Percentiles rank a stretch among this genome's conserved stretches.
Evolutionary conservation across 352 stramenopile species (phyloP).

Genomic region (Phytophthora niederhauseri): DNA sequence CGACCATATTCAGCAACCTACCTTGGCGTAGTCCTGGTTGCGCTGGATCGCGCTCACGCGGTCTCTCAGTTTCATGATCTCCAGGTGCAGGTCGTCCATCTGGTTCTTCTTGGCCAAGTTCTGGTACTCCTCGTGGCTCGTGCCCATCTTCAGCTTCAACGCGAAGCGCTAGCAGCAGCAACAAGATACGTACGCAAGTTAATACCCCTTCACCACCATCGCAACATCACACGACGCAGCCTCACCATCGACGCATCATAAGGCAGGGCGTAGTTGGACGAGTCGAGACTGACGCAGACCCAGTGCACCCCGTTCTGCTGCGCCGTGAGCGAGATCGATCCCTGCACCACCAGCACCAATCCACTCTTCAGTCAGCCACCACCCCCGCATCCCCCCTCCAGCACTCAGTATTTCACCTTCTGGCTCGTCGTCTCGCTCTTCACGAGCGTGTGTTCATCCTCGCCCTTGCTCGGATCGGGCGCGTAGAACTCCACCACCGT

Average conservation of each 20-base stretch:
- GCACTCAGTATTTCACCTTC: slow-evolving; percentile 43
- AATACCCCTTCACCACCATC: not conserved
- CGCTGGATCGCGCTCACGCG: slow-evolving; percentile 80
- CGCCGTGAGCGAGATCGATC: slow-evolving; percentile 71
- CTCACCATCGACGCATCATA: slow-evolving; percentile 68
- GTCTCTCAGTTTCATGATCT: slow-evolving; percentile 83
- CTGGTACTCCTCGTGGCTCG: slow-evolving; percentile 80
- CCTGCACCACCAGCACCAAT: slow-evolving; percentile 36
- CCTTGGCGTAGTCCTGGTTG: slow-evolving; percentile 87
- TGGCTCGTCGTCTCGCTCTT: slow-evolving; percentile 62
- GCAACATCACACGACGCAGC: too few species aligned
- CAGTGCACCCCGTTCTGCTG: slow-evolving; percentile 70
- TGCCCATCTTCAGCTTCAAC: slow-evolving; percentile 73
- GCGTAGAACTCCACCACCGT: slow-evolving; percentile 67
- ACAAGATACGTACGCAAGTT: not conserved
- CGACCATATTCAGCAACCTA: slow-evolving; percentile 17
- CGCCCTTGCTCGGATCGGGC: slow-evolving; percentile 42
- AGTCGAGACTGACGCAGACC: slow-evolving; percentile 76
- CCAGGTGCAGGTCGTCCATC: slow-evolving; percentile 80
- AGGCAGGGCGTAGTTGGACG: slow-evolving; percentile 64
- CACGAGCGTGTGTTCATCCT: slow-evolving; percentile 50
- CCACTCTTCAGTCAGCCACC: not conserved
- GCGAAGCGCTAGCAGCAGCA: slow-evolving; percentile 53
- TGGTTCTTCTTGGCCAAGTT: slow-evolving; percentile 85
- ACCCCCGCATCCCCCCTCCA: not conserved